Percentiles rank a stretch among this genome's conserved stretches.
Evolutionary conservation across 106 monocot genomes (phyloP).

Genomic region (Xerophyta viscosa): DNA sequence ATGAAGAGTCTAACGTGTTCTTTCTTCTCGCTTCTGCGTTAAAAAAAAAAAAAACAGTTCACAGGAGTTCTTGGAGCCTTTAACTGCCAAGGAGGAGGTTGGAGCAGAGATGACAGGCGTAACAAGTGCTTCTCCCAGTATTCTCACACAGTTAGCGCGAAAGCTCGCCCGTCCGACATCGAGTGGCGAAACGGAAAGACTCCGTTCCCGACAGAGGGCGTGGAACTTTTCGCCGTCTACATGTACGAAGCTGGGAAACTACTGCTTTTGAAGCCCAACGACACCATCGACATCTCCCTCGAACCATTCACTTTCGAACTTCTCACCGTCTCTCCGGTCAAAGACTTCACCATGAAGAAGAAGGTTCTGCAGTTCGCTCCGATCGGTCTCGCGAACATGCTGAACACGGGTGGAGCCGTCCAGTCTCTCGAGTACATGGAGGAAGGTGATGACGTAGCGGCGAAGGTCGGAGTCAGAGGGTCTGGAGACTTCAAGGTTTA

Average conservation of each 20-base stretch:
- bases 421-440: conserved; percentile 12
- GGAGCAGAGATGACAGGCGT: conserved; percentile 39
- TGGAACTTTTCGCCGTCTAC: conserved; percentile 52
- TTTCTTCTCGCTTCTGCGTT: no score
- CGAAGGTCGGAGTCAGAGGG: conserved; percentile 26
- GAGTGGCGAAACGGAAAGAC: conserved; percentile 48
- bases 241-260: conserved; percentile 25
- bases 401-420: conserved; percentile 64
- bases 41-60: conserved; percentile 14
- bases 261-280: conserved; percentile 28
- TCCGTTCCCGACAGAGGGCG: conserved; percentile 8
- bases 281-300: conserved; percentile 40
- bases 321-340: conserved; percentile 54
- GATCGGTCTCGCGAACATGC: conserved; percentile 67
- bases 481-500: conserved; percentile 32
- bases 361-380: conserved; percentile 43
- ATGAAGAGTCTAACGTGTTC: no score
- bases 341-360: conserved; percentile 1
- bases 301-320: conserved; percentile 71
- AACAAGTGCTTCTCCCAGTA: conserved; percentile 44
- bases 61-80: conserved; percentile 75
- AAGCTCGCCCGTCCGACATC: conserved; percentile 37
- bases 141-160: conserved; percentile 32
- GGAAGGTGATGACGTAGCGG: not conserved
- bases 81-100: conserved; percentile 96